Conservation (phyloP, 805 yeast genomes). For the Starmera caribaea region DNA sequence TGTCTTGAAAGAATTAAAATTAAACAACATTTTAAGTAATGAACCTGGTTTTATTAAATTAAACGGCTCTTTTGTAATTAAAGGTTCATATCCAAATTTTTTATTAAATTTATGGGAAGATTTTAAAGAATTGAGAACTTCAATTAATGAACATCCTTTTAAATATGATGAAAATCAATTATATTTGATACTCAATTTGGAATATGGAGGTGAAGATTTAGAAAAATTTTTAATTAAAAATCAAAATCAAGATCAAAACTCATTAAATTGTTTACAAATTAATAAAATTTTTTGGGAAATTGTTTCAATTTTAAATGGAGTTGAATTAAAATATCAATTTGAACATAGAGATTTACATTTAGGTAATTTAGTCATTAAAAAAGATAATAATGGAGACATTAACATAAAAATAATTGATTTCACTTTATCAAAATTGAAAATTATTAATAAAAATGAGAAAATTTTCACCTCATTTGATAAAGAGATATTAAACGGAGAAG, state of each 20-base stretch:
- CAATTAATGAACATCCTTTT: constrained; percentile 28
- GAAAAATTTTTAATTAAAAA: constrained; percentile 30
- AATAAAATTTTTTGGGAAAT: constrained; percentile 43
- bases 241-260: constrained; percentile 23
- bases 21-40: constrained; percentile 29
- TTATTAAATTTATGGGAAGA: constrained; percentile 37
- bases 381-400: constrained; percentile 6
- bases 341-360: constrained; percentile 68
- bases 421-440: constrained; percentile 42
- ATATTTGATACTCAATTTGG: constrained; percentile 26
- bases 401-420: constrained; percentile 44
- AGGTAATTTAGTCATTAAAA: constrained; percentile 48
- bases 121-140: constrained; percentile 18
- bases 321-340: constrained; percentile 43
- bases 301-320: constrained; percentile 36
- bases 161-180: constrained; percentile 21
- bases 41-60: constrained; percentile 37
- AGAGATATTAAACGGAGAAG: constrained; percentile 47
- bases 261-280: constrained; percentile 17
- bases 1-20: constrained; percentile 36
- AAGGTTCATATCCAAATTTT: constrained; percentile 32
- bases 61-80: constrained; percentile 34
- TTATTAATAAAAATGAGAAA: constrained; percentile 15
- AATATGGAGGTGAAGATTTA: constrained; percentile 34
- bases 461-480: constrained; percentile 55